These are phyloP conservation scores for Cladosporium sp. DNA, from an alignment of 2,329 filamentous ascomycete species.

Conservation along the genomic window DNA sequence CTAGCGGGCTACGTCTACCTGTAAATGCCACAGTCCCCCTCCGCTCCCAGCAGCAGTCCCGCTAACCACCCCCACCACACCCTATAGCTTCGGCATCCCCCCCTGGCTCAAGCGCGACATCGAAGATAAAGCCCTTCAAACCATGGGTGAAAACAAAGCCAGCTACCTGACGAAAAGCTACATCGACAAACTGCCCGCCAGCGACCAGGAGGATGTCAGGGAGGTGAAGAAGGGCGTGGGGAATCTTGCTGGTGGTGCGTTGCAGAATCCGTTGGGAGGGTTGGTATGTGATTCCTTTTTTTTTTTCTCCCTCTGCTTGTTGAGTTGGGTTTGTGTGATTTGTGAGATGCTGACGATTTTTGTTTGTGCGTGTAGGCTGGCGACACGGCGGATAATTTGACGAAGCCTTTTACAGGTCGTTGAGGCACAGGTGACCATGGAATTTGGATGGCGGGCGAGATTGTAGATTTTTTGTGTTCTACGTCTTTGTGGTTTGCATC, in stretches of 20 bases:
- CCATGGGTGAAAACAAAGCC: slow-evolving; percentile 50
- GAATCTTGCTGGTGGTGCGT: slow-evolving; percentile 27
- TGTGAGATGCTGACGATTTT: slow-evolving; percentile 5
- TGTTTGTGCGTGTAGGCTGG: slow-evolving; percentile 17
- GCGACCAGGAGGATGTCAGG: slow-evolving; percentile 25
- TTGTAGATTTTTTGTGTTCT: too few species aligned
- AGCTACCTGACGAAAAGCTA: slow-evolving; percentile 31
- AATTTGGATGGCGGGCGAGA: background rate
- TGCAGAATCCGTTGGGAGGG: slow-evolving; percentile 37
- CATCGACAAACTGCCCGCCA: slow-evolving; percentile 23
- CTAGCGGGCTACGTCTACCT: slow-evolving; percentile 40
- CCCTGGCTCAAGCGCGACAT: slow-evolving; percentile 43
- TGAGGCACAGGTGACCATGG: background rate
- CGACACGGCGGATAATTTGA: slow-evolving; percentile 22
- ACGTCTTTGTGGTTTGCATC: too few species aligned
- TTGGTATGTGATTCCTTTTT: slow-evolving; percentile 14
- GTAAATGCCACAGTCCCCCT: slow-evolving; percentile 11
- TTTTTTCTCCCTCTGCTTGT: background rate
- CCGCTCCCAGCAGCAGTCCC: background rate
- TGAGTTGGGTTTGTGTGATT: background rate
- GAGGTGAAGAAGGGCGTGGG: slow-evolving; percentile 31
- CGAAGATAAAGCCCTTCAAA: slow-evolving; percentile 43
- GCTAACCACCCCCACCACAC: background rate
- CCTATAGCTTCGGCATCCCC: slow-evolving; percentile 40
- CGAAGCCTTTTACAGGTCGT: slow-evolving; percentile 23